A percentile compares a stretch with the other conserved stretches of the same genome.
These are phyloP conservation scores for Solanum neorickii DNA, from an alignment of 257 asterid genomes.

Conservation along the genomic window DNA sequence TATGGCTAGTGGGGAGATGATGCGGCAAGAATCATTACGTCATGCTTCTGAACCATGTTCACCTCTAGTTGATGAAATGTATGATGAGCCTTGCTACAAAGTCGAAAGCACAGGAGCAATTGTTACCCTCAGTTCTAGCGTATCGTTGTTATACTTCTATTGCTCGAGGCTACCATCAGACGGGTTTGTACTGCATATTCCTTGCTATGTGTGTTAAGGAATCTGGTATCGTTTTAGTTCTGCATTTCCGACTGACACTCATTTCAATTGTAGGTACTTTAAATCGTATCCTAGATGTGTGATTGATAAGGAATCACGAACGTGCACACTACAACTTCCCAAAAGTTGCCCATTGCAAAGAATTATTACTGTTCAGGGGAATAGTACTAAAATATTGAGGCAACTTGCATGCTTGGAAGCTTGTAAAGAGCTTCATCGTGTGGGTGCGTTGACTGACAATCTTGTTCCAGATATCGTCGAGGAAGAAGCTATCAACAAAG, in stretches of 20 bases:
- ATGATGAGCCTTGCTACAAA: constrained; percentile 34
- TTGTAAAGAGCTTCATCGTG: constrained; percentile 68
- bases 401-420: constrained; percentile 79
- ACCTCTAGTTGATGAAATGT: constrained; percentile 27
- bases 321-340: constrained; percentile 55
- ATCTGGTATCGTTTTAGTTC: not conserved
- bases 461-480: constrained; percentile 66
- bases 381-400: constrained; percentile 23
- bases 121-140: constrained; percentile 57
- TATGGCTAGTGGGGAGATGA: constrained; percentile 47
- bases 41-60: constrained; percentile 59
- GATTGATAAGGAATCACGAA: constrained; percentile 26
- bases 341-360: constrained; percentile 48
- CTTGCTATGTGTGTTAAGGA: not conserved
- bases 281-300: constrained; percentile 59
- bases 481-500: constrained; percentile 41
- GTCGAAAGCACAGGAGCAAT: constrained; percentile 58
- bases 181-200: constrained; percentile 29
- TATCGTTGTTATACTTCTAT: constrained; percentile 47
- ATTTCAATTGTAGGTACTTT: constrained; percentile 35
- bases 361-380: constrained; percentile 24
- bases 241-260: not conserved
- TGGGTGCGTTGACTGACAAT: constrained; percentile 48
- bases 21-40: constrained; percentile 56
- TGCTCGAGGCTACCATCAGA: constrained; percentile 82